These are phyloP conservation scores for Entomortierella beljakovae DNA, from an alignment of 192 early-diverging fungal genomes.

Conservation along the genomic window DNA sequence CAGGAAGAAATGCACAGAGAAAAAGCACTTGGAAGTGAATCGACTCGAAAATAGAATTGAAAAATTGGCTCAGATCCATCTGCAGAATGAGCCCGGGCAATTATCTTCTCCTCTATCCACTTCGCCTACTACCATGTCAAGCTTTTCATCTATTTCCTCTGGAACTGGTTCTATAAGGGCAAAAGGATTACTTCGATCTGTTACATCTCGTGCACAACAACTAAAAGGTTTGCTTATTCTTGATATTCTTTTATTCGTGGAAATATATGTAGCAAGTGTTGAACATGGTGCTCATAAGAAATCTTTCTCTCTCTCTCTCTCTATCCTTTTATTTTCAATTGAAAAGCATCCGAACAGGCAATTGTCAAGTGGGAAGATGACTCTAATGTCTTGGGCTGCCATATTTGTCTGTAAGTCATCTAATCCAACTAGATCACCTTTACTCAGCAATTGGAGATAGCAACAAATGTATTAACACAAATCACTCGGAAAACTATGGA, in stretches of 20 bases:
- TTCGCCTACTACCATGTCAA: conserved; percentile 28
- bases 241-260: too few relatives aligned
- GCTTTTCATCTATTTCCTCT: conserved; percentile 22
- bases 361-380: conserved; percentile 66
- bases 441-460: too few relatives aligned
- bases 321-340: not conserved
- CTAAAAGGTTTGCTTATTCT: conserved; percentile 40
- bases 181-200: conserved; percentile 45
- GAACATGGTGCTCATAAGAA: not conserved
- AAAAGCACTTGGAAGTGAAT: conserved; percentile 75
- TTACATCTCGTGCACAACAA: conserved; percentile 46
- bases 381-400: conserved; percentile 48
- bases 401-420: conserved; percentile 57
- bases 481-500: too few relatives aligned
- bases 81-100: conserved; percentile 10
- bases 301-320: not conserved
- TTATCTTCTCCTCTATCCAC: conserved; percentile 8
- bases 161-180: conserved; percentile 35
- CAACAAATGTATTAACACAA: too few relatives aligned
- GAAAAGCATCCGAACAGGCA: conserved; percentile 48
- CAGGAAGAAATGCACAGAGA: conserved; percentile 64
- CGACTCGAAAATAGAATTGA: conserved; percentile 80
- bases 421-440: too few relatives aligned
- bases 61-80: conserved; percentile 61
- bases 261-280: too few relatives aligned